Evolutionary conservation across 371 early-diverging fungal genomes (phyloP).

Genomic region (Lichtheimia ramosa): DNA sequence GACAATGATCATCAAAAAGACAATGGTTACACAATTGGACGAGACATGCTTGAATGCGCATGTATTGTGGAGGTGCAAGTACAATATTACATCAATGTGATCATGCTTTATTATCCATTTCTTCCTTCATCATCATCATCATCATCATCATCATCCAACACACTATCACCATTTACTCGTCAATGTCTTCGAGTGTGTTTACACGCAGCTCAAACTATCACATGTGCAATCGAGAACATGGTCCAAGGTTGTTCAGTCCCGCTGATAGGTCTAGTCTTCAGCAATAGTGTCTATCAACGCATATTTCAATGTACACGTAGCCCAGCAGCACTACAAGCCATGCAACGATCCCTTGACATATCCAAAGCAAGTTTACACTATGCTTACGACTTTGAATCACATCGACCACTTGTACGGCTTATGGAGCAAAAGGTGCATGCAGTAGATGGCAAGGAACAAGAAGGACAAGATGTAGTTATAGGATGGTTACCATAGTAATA

Average conservation of each 20-base stretch:
- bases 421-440: constrained; percentile 27
- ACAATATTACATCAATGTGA: constrained; percentile 39
- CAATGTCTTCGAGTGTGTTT: constrained; percentile 31
- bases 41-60: constrained; percentile 8
- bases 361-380: constrained; percentile 31
- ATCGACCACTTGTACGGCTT: constrained; percentile 22
- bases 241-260: constrained; percentile 37
- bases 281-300: constrained; percentile 39
- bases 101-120: constrained; percentile 39
- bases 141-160: neutral
- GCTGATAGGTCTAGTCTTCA: constrained; percentile 35
- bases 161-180: constrained; percentile 18
- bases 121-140: constrained; percentile 11
- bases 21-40: constrained; percentile 1
- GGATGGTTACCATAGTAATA: neutral
- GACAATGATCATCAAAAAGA: neutral
- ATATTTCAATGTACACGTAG: constrained; percentile 26
- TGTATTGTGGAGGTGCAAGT: constrained; percentile 37
- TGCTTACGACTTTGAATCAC: constrained; percentile 41
- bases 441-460: constrained; percentile 1
- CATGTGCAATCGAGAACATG: constrained; percentile 26
- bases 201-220: constrained; percentile 39
- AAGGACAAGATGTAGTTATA: neutral
- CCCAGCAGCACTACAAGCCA: constrained; percentile 22
- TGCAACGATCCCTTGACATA: constrained; percentile 33